Evolutionary conservation across 2,329 filamentous ascomycete genomes (phyloP).

Genomic region (Hymenoscyphus infarciens): DNA sequence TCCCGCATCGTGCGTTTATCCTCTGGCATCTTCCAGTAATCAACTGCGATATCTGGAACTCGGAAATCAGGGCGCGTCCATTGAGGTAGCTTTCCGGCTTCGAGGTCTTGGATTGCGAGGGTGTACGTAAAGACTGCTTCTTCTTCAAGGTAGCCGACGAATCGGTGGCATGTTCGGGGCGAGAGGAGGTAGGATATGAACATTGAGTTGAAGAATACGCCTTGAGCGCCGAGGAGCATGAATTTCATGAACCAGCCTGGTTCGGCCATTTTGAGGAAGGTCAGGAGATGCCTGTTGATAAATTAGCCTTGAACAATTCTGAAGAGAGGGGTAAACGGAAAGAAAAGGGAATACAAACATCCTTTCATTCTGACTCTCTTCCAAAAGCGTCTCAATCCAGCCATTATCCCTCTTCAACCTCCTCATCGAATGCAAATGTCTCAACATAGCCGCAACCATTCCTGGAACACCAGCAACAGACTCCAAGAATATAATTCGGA

Average conservation of each 20-base stretch:
- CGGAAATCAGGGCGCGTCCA: slow-evolving; percentile 68
- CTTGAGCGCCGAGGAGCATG: slow-evolving; percentile 88
- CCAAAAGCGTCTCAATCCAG: slow-evolving; percentile 89
- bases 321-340: background rate
- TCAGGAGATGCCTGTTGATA: slow-evolving; percentile 73
- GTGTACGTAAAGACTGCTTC: slow-evolving; percentile 97
- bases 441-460: slow-evolving; percentile 93
- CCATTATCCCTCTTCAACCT: slow-evolving; percentile 90
- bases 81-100: slow-evolving; percentile 74
- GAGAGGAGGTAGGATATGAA: slow-evolving; percentile 86
- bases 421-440: slow-evolving; percentile 80
- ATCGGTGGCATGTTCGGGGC: slow-evolving; percentile 85
- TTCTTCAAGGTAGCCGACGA: slow-evolving; percentile 95
- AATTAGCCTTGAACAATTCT: background rate
- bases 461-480: slow-evolving; percentile 92
- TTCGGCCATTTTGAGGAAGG: slow-evolving; percentile 87
- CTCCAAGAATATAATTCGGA: slow-evolving; percentile 89
- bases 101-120: slow-evolving; percentile 80
- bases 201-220: slow-evolving; percentile 93
- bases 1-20: slow-evolving; percentile 79
- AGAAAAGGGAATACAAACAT: slow-evolving; percentile 1
- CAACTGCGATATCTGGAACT: slow-evolving; percentile 83
- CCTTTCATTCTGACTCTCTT: slow-evolving; percentile 37
- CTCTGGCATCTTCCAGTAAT: slow-evolving; percentile 94
- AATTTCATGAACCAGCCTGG: slow-evolving; percentile 81